Percentiles rank a stretch among this genome's conserved stretches.
Evolutionary conservation across 1,284 basidiomycete genomes (phyloP).

Genomic region (Trametes versicolor): DNA sequence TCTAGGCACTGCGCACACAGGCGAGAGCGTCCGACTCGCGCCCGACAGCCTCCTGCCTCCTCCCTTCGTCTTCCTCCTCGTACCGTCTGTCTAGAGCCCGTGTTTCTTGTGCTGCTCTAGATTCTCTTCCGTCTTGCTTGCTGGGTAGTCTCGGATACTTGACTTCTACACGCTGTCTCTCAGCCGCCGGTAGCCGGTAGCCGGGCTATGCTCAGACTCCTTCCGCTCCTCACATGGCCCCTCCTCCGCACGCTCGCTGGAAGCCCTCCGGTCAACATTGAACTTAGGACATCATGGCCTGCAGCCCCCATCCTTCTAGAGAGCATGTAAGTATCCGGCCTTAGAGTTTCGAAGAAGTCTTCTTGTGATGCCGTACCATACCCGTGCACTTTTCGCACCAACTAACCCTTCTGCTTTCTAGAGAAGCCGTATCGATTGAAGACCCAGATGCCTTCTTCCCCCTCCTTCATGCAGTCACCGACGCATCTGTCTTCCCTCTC

Average conservation of each 20-base stretch:
- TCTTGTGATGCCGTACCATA: neutral
- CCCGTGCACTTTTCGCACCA: neutral
- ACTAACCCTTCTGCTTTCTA: constrained; percentile 39
- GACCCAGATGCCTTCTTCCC: constrained; percentile 76
- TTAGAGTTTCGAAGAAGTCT: constrained; percentile 2
- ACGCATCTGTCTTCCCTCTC: constrained; percentile 54
- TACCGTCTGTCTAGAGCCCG: neutral
- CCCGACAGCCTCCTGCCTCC: neutral
- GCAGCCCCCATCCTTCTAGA: constrained; percentile 82
- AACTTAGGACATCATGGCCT: constrained; percentile 84
- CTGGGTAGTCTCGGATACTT: too few species aligned
- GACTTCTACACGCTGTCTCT: too few species aligned
- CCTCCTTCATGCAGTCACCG: constrained; percentile 69
- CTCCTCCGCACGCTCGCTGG: constrained; percentile 18
- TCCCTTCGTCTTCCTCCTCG: neutral
- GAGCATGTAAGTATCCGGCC: constrained; percentile 71
- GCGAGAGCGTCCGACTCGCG: neutral
- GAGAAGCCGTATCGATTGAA: constrained; percentile 72
- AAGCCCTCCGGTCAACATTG: constrained; percentile 78
- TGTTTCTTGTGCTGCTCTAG: neutral
- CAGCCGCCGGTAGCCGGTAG: neutral
- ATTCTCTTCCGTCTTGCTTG: neutral
- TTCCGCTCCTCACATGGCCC: constrained; percentile 25
- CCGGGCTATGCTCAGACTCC: constrained; percentile 25
- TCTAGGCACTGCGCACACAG: neutral